phyloP scores from a whole-genome alignment of 2,329 filamentous ascomycete species.

The Phyllosticta paracitricarpa region DNA sequence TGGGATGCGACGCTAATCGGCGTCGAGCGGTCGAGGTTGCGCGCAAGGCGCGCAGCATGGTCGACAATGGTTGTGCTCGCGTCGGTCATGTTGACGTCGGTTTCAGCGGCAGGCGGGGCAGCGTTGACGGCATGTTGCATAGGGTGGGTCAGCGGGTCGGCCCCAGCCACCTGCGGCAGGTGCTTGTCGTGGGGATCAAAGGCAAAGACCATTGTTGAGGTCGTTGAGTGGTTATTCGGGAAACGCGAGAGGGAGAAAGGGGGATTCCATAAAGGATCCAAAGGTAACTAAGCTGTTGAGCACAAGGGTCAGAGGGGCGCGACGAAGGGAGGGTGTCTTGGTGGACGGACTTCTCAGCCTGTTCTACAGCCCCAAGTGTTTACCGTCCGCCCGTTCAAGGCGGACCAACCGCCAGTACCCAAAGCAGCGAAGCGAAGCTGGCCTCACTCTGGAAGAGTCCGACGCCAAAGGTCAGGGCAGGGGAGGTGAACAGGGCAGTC shows the following conservation, averaged over 20 bases:
- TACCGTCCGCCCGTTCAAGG: slow-evolving; percentile 46
- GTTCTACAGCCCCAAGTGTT: slow-evolving; percentile 14
- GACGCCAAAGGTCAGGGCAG: slow-evolving; percentile 15
- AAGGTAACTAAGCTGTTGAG: not conserved
- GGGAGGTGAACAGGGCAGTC: slow-evolving; percentile 22
- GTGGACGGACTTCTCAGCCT: not conserved
- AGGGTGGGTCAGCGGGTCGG: not conserved
- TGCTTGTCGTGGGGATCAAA: slow-evolving; percentile 10
- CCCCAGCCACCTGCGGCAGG: slow-evolving; percentile 1
- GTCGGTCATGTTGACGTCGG: not conserved
- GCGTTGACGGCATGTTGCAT: not conserved
- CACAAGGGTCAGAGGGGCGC: slow-evolving; percentile 5
- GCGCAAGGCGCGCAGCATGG: slow-evolving; percentile 7
- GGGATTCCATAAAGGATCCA: not conserved
- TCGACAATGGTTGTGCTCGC: not conserved
- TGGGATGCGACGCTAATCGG: slow-evolving; percentile 27
- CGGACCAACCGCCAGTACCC: slow-evolving; percentile 41
- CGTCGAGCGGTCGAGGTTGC: slow-evolving; percentile 20
- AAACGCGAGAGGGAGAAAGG: slow-evolving; percentile 2
- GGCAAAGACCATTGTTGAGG: slow-evolving; percentile 8
- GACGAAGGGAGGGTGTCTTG: not conserved
- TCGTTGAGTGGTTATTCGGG: not conserved
- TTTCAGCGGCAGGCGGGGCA: not conserved
- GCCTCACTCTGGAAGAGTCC: slow-evolving; percentile 33
- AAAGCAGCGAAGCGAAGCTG: slow-evolving; percentile 38